Evolutionary conservation across 306 rosid genomes (phyloP), one percentile per base, ranked within the genome.

Genomic region (Casuarina equisetifolia): DNA sequence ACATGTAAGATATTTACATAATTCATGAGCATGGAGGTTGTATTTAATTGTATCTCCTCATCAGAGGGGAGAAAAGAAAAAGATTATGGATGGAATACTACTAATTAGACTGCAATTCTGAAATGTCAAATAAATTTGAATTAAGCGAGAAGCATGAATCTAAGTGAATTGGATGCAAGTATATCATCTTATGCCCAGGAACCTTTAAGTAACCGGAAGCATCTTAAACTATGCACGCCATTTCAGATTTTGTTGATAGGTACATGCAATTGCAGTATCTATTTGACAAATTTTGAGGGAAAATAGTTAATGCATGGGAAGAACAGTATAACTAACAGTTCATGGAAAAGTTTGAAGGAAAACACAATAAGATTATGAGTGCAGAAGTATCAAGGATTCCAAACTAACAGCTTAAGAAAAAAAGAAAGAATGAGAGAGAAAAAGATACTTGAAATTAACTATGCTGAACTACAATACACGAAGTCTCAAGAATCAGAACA

Each of bases 1-100:
- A 78, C 89, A 80, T 83, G 81, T 84, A 89, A 78, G 54, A 74
- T 77, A 17, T 16, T 38, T 74, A 61, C 55, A 82, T 78, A 59
- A 84, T 80, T 77, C 50, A 40, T 52, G 75, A 62, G 25, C 48
- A 1, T 66, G 50, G 64, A 67, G 9, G 43, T 55, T 38, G 15
- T 46, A 67, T 16, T 10, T 32, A 59, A 45, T 45, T 71, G 63
- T 17, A 43, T 68, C 16, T 43, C 52, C 3, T 68, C 6, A 73
- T 25, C 1, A 49, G 61, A 19, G 32, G 32, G 32, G 32, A 17
- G 9, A 25, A 25, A 61, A 16, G 5, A 9, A 58, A 40, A 9
- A 35, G 6, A 39, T 17, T 44, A 36, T 36, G 1, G 43, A 35
- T 50, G 73, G 52, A 52, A 39, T 3, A 40, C 25, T 69, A 66